These are phyloP conservation scores for Scenedesmus sp. DNA, from an alignment of 163 green algal species.

Conservation along the genomic window DNA sequence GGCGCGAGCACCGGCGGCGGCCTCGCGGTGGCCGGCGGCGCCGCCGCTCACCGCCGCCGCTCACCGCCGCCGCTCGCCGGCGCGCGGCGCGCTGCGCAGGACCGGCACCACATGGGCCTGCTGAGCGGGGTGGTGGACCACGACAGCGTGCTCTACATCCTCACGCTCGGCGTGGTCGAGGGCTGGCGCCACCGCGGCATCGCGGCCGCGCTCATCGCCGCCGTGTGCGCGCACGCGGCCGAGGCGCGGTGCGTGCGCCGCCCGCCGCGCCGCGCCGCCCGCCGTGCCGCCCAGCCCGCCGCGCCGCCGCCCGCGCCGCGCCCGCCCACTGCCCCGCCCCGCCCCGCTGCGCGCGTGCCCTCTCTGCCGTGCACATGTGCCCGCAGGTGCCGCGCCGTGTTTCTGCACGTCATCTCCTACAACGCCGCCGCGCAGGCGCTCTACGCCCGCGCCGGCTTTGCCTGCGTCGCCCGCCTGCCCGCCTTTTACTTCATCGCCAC, in stretches of 20 bases:
- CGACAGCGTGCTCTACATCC: constrained; percentile 52
- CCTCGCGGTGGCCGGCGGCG: not conserved
- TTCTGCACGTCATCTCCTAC: constrained; percentile 69
- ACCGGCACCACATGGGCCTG: constrained; percentile 57
- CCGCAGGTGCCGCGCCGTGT: constrained; percentile 55
- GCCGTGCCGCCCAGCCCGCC: too few relatives aligned
- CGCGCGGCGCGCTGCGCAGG: too few relatives aligned
- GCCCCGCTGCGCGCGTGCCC: not conserved
- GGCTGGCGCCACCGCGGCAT: constrained; percentile 49
- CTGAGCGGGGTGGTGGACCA: constrained; percentile 40
- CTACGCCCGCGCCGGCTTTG: constrained; percentile 52
- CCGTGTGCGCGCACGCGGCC: constrained; percentile 45
- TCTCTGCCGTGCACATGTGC: not conserved
- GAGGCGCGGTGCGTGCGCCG: constrained; percentile 46
- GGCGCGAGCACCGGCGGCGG: too few relatives aligned
- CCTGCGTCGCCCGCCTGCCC: constrained; percentile 47
- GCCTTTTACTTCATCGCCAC: constrained; percentile 63
- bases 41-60: too few relatives aligned
- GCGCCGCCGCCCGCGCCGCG: too few relatives aligned
- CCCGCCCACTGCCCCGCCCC: too few relatives aligned
- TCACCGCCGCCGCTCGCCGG: too few relatives aligned
- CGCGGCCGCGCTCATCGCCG: constrained; percentile 47
- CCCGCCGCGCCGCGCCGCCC: too few relatives aligned
- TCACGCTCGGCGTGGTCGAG: constrained; percentile 61
- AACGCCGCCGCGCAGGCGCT: constrained; percentile 57